Percentiles rank a stretch among this genome's conserved stretches.
Conservation (phyloP, 345 rosid genomes). For the Brassica carinata region DNA sequence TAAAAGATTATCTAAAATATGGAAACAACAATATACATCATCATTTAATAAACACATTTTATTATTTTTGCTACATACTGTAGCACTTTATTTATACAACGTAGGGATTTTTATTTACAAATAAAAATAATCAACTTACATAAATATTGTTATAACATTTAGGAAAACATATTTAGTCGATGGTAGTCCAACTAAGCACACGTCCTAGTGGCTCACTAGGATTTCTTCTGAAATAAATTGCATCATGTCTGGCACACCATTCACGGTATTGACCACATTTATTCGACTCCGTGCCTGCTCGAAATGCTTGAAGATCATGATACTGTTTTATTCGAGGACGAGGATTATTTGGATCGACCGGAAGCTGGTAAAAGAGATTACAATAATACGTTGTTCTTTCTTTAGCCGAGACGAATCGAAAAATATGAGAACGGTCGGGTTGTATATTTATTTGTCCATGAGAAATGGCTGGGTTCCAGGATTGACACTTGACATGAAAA, state of each 20-base stretch:
- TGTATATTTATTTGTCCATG: background rate
- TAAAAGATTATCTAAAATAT: too few relatives aligned
- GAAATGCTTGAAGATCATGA: background rate
- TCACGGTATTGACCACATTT: background rate
- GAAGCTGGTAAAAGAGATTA: background rate
- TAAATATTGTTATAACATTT: background rate
- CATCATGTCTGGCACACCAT: background rate
- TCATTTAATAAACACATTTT: too few relatives aligned
- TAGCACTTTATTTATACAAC: too few relatives aligned
- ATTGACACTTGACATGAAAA: background rate
- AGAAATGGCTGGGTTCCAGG: background rate
- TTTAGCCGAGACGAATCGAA: background rate
- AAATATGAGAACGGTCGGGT: background rate
- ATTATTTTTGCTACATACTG: too few relatives aligned
- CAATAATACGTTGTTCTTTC: background rate
- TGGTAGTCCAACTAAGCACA: background rate
- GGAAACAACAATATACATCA: too few relatives aligned
- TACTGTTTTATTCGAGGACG: background rate
- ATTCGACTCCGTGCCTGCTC: background rate
- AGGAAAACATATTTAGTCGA: background rate
- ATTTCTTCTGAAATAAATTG: background rate
- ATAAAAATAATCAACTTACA: too few relatives aligned
- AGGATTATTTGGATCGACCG: background rate
- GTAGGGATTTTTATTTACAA: too few relatives aligned
- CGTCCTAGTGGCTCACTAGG: background rate